phyloP scores from a whole-genome alignment of 495 filamentous ascomycete genomes.

The Bathelium albidoporum region DNA sequence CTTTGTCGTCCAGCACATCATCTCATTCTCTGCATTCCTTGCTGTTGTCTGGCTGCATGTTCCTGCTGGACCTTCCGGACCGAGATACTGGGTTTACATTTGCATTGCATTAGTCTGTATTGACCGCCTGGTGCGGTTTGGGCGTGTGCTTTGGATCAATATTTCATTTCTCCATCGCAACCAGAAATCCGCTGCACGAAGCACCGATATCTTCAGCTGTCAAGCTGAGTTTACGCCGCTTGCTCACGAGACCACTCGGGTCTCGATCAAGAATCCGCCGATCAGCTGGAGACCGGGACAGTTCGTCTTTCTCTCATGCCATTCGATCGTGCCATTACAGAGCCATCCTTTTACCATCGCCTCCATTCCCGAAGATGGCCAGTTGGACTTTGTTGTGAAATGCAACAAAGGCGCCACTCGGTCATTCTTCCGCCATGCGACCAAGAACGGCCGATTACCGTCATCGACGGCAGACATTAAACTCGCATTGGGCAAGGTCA shows the following conservation, averaged over 20 bases:
- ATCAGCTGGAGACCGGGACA: conserved; percentile 68
- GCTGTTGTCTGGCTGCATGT: conserved; percentile 57
- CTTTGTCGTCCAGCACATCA: conserved; percentile 71
- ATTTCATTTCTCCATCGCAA: conserved; percentile 46
- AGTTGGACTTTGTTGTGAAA: conserved; percentile 61
- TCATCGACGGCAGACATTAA: conserved; percentile 37
- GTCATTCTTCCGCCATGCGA: conserved; percentile 52
- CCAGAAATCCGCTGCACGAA: conserved; percentile 17
- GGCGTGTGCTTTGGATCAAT: conserved; percentile 51
- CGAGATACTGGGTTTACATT: conserved; percentile 53
- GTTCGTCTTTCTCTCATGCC: conserved; percentile 66
- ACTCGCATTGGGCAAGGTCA: conserved; percentile 8
- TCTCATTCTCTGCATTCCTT: conserved; percentile 57
- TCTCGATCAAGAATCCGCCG: conserved; percentile 59
- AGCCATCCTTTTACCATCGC: conserved; percentile 77
- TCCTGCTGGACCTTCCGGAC: conserved; percentile 37
- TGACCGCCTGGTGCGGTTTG: conserved; percentile 51
- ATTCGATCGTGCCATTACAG: conserved; percentile 56
- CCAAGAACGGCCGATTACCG: conserved; percentile 37
- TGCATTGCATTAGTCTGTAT: conserved; percentile 58
- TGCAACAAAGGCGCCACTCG: conserved; percentile 61
- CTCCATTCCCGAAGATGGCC: conserved; percentile 44
- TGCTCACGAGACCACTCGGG: conserved; percentile 51
- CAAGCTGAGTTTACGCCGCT: conserved; percentile 54
- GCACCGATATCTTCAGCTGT: conserved; percentile 31